These are phyloP conservation scores for Clitopilus hobsonii DNA, from an alignment of 768 basidiomycete genomes.

Conservation along the genomic window DNA sequence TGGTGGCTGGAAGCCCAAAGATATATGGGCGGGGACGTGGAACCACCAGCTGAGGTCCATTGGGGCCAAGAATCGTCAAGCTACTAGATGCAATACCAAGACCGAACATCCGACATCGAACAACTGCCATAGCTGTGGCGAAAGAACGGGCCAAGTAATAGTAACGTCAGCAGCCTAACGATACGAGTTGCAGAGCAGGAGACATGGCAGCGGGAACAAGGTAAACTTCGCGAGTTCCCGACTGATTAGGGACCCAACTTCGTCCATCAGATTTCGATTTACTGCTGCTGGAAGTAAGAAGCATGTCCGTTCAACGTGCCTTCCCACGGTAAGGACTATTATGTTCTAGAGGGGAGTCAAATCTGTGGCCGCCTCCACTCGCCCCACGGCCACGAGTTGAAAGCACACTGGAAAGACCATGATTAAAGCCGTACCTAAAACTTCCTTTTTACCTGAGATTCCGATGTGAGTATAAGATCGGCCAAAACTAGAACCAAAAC, in stretches of 20 bases:
- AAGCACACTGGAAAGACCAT: too few relatives aligned
- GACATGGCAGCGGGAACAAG: neutral
- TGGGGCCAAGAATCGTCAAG: too few relatives aligned
- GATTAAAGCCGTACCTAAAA: too few relatives aligned
- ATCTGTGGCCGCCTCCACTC: neutral
- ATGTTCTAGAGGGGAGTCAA: neutral
- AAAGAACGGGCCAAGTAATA: neutral
- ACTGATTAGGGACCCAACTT: neutral
- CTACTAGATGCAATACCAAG: neutral
- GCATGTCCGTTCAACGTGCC: neutral
- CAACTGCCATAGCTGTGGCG: neutral
- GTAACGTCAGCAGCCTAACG: neutral
- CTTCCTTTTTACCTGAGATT: neutral
- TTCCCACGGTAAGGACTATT: neutral
- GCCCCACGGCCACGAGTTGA: neutral
- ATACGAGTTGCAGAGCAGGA: too few relatives aligned
- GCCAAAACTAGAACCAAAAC: too few relatives aligned
- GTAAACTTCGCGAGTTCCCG: neutral
- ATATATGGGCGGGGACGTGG: too few relatives aligned
- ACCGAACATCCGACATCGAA: neutral
- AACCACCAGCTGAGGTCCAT: too few relatives aligned
- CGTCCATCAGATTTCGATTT: constrained; percentile 1
- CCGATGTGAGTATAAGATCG: too few relatives aligned
- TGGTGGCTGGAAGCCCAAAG: too few relatives aligned
- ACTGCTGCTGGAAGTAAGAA: neutral